Evolutionary conservation across 2,329 filamentous ascomycete genomes (phyloP).

Genomic region (Helotiales sp.): DNA sequence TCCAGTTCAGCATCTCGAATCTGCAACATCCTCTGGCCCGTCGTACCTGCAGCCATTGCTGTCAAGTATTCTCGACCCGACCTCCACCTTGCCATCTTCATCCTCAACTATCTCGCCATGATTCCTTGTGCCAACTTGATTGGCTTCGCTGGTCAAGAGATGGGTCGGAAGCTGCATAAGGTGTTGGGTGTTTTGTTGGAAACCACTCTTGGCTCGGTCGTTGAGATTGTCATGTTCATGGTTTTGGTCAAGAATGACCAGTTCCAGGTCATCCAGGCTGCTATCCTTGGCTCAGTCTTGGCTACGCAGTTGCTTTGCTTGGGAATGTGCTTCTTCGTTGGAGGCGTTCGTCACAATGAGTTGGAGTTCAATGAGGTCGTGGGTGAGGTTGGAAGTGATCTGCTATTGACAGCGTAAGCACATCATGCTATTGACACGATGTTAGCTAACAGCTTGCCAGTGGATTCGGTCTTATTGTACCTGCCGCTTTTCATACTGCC

Average conservation of each 20-base stretch:
- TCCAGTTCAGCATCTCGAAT: conserved; percentile 61
- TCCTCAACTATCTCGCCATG: conserved; percentile 75
- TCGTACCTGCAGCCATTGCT: conserved; percentile 71
- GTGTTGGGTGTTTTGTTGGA: conserved; percentile 65
- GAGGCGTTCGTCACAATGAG: conserved; percentile 67
- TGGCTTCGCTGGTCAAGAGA: conserved; percentile 71
- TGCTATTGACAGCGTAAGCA: conserved; percentile 76
- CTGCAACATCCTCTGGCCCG: conserved; percentile 73
- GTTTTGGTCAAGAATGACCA: conserved; percentile 58
- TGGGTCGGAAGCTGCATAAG: conserved; percentile 74
- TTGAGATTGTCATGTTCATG: conserved; percentile 83
- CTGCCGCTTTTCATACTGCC: conserved; percentile 50
- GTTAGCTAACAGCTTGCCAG: conserved; percentile 31
- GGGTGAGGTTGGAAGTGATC: conserved; percentile 75
- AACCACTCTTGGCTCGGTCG: conserved; percentile 68
- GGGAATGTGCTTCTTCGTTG: conserved; percentile 77
- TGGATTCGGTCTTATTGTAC: conserved; percentile 47
- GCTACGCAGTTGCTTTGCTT: conserved; percentile 81
- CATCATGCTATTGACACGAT: conserved; percentile 2
- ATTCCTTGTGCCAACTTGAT: conserved; percentile 74
- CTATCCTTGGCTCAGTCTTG: conserved; percentile 79
- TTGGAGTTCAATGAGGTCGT: conserved; percentile 74
- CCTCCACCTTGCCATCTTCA: conserved; percentile 64
- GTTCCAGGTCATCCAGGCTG: conserved; percentile 77
- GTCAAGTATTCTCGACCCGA: conserved; percentile 56